A percentile compares a stretch with the other conserved stretches of the same genome.
phyloP scores from a whole-genome alignment of 1,284 basidiomycete species.

The Chalciporus piperatoides region DNA sequence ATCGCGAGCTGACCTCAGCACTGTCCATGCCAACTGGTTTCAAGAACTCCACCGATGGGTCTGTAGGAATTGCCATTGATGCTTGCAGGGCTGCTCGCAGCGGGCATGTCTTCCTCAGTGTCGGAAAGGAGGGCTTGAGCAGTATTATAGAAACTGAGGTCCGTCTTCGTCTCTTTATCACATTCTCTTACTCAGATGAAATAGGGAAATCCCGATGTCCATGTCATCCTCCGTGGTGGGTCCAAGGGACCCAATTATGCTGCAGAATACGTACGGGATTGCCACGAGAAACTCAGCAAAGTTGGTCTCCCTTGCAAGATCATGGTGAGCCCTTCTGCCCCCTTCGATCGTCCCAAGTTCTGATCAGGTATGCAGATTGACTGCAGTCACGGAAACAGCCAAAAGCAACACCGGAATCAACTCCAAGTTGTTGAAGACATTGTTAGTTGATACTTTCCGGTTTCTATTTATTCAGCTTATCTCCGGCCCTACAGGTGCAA shows the following conservation, averaged over 20 bases:
- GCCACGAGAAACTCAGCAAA: conserved; percentile 73
- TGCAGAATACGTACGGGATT: conserved; percentile 75
- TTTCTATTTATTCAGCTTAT: background rate
- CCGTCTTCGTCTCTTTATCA: conserved; percentile 16
- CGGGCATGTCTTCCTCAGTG: conserved; percentile 90
- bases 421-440: conserved; percentile 83
- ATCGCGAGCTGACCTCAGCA: conserved; percentile 82
- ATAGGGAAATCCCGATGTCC: conserved; percentile 87
- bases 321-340: conserved; percentile 56
- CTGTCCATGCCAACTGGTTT: conserved; percentile 88
- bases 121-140: conserved; percentile 89
- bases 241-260: conserved; percentile 83
- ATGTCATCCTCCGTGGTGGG: conserved; percentile 88
- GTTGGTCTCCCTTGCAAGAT: conserved; percentile 77
- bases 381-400: conserved; percentile 94
- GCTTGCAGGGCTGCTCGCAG: conserved; percentile 85
- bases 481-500: conserved; percentile 46
- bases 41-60: conserved; percentile 75
- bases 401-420: conserved; percentile 84
- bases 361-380: conserved; percentile 59
- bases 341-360: background rate
- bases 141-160: conserved; percentile 89
- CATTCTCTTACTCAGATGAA: conserved; percentile 7
- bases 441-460: conserved; percentile 43
- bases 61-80: conserved; percentile 83